A percentile compares a stretch with the other conserved stretches of the same genome.
Conservation (phyloP, 352 stramenopile genomes). For the Phytophthora brassicae region DNA sequence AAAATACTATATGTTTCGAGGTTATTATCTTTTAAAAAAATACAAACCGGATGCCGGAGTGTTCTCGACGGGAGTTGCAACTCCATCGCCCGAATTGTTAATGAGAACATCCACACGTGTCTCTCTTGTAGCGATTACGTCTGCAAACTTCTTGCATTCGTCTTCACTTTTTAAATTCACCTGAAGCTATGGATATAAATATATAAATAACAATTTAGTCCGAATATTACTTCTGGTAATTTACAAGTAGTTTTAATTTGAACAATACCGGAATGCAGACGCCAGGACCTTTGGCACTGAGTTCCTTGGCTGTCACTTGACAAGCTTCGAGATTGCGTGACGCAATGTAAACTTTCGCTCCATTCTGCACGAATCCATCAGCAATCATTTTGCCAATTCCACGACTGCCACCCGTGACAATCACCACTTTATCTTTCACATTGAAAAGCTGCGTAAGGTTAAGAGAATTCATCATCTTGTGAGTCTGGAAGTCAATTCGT, state of each 20-base stretch:
- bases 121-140: conserved; percentile 74
- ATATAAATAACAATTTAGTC: no score
- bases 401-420: conserved; percentile 92
- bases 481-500: background rate
- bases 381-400: conserved; percentile 96
- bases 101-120: conserved; percentile 90
- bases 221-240: no score
- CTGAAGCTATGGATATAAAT: conserved; percentile 38
- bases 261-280: conserved; percentile 53
- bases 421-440: conserved; percentile 73
- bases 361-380: conserved; percentile 89
- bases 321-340: conserved; percentile 86
- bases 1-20: background rate
- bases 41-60: conserved; percentile 41
- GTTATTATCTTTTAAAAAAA: no score
- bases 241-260: no score
- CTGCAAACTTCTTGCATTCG: conserved; percentile 41
- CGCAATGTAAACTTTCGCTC: conserved; percentile 92
- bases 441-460: conserved; percentile 53
- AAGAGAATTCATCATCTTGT: conserved; percentile 26
- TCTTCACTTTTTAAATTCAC: conserved; percentile 31
- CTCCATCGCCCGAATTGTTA: conserved; percentile 88
- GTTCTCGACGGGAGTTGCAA: conserved; percentile 24
- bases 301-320: conserved; percentile 60
- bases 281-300: conserved; percentile 57